Evolutionary conservation across 2,329 filamentous ascomycete species (phyloP).

Genomic region (Clarireedia sp.): DNA sequence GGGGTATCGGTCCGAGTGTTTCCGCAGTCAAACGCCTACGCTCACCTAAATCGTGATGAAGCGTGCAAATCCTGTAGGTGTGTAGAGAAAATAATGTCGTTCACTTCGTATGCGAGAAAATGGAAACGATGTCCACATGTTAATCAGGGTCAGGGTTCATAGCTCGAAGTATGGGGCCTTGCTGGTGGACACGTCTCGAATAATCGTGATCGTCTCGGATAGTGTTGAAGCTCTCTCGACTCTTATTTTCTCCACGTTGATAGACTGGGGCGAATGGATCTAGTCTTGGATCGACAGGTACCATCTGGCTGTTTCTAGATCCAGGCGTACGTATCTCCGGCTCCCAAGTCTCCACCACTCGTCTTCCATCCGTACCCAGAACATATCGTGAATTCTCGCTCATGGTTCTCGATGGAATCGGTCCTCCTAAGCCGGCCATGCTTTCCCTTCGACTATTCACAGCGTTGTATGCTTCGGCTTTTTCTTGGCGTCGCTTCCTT

Average conservation of each 20-base stretch:
- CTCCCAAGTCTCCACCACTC: conserved; percentile 29
- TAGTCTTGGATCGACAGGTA: conserved; percentile 55
- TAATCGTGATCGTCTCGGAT: conserved; percentile 59
- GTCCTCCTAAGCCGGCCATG: conserved; percentile 17
- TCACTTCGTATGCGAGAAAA: conserved; percentile 9
- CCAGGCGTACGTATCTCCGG: conserved; percentile 13
- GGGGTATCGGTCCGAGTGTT: conserved; percentile 5
- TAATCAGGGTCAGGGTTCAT: conserved; percentile 46
- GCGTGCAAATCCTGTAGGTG: conserved; percentile 9
- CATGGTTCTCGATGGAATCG: conserved; percentile 27
- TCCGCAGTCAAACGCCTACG: conserved; percentile 9
- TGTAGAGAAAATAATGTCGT: not conserved
- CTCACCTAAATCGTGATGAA: conserved; percentile 7
- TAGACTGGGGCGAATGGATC: conserved; percentile 54
- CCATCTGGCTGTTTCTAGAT: conserved; percentile 44
- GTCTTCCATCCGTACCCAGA: conserved; percentile 28
- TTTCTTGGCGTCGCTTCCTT: conserved; percentile 36
- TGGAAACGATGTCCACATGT: conserved; percentile 10
- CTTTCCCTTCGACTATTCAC: conserved; percentile 17
- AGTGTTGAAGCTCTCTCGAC: conserved; percentile 55
- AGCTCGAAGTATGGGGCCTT: conserved; percentile 46
- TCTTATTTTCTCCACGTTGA: conserved; percentile 44
- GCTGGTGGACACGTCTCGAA: conserved; percentile 43
- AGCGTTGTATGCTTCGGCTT: conserved; percentile 29
- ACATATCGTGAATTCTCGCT: conserved; percentile 31